Percentiles rank a stretch among this genome's conserved stretches.
Evolutionary conservation across 1,139 yeast genomes (phyloP).

Genomic region (Hyphopichia khmerensis): DNA sequence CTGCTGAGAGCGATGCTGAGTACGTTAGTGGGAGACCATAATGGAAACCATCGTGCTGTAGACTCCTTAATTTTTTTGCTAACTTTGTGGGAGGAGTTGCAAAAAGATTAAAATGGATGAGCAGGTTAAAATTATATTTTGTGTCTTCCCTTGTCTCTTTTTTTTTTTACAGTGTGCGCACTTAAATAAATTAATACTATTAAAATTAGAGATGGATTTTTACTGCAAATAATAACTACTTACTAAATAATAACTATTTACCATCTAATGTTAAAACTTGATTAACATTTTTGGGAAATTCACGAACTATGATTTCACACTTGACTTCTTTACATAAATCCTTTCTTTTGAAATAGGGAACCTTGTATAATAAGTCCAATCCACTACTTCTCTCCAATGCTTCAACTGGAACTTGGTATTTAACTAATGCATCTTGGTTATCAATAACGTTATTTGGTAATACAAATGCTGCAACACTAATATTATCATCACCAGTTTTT

Average conservation of each 20-base stretch:
- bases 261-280: constrained; percentile 19
- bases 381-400: constrained; percentile 89
- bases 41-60: no score
- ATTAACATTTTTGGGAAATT: constrained; percentile 56
- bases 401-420: constrained; percentile 84
- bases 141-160: no score
- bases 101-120: no score
- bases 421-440: constrained; percentile 66
- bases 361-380: constrained; percentile 69
- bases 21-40: no score
- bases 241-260: not conserved
- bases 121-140: no score
- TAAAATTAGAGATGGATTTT: no score
- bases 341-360: constrained; percentile 58
- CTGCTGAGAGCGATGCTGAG: no score
- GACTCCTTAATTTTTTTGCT: no score
- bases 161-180: no score
- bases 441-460: constrained; percentile 79
- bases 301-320: constrained; percentile 83
- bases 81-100: no score
- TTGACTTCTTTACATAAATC: constrained; percentile 77
- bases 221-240: not conserved
- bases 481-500: constrained; percentile 43
- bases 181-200: no score
- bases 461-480: constrained; percentile 90